Evolutionary conservation across 441 rosid species (phyloP).

Genomic region (Populus hybrid): DNA sequence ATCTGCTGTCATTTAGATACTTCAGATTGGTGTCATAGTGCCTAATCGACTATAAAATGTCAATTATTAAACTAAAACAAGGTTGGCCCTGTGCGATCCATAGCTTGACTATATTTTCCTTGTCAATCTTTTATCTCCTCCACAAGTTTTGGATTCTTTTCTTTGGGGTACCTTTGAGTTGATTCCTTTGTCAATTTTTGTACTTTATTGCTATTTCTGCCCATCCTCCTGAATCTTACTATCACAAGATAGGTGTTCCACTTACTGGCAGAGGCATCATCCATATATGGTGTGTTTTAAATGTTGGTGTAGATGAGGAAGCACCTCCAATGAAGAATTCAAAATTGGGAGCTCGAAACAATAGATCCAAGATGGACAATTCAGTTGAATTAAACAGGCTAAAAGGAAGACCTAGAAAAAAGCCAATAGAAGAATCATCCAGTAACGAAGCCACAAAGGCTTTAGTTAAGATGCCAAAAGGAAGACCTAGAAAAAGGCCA

Average conservation of each 20-base stretch:
- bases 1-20: no score
- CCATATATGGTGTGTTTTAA: conserved; percentile 86
- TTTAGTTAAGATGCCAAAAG: conserved; percentile 6
- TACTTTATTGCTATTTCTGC: conserved; percentile 91
- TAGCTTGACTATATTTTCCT: not conserved
- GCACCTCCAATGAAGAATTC: not conserved
- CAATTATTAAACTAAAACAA: not conserved
- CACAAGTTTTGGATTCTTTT: not conserved
- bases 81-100: not conserved
- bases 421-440: not conserved
- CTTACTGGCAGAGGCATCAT: conserved; percentile 82
- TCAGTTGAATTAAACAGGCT: conserved; percentile 21
- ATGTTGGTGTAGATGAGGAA: conserved; percentile 26
- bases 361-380: not conserved
- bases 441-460: not conserved
- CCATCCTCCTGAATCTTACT: conserved; percentile 80
- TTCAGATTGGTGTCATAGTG: not conserved
- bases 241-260: conserved; percentile 75
- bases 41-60: not conserved
- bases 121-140: not conserved
- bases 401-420: conserved; percentile 55
- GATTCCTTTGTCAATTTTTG: conserved; percentile 9
- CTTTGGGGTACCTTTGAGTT: not conserved
- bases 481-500: conserved; percentile 7
- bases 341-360: not conserved